Conservation (phyloP, 257 asterid species). For the Lithospermum erythrorhizon region DNA sequence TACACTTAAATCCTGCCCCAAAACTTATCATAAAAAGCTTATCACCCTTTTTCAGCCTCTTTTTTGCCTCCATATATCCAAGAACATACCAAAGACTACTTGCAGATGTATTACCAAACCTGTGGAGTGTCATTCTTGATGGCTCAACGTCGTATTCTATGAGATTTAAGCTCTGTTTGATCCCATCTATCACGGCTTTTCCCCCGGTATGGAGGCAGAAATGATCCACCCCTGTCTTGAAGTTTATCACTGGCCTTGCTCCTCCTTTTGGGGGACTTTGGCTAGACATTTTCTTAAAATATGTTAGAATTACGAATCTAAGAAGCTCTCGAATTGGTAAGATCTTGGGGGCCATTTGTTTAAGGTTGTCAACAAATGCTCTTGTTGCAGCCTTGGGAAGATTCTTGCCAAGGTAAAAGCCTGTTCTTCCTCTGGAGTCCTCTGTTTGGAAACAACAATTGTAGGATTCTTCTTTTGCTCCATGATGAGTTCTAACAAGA, state of each 20-base stretch:
- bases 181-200: slow-evolving; percentile 80
- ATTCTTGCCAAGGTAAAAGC: slow-evolving; percentile 61
- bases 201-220: slow-evolving; percentile 93
- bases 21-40: slow-evolving; percentile 70
- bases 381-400: slow-evolving; percentile 74
- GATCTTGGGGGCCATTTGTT: slow-evolving; percentile 54
- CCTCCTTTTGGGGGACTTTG: slow-evolving; percentile 22
- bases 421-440: slow-evolving; percentile 47
- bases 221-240: slow-evolving; percentile 69
- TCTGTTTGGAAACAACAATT: slow-evolving; percentile 57
- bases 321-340: slow-evolving; percentile 54
- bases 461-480: slow-evolving; percentile 57
- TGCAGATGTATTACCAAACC: slow-evolving; percentile 94
- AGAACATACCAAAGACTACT: slow-evolving; percentile 84
- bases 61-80: slow-evolving; percentile 83
- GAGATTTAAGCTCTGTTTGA: slow-evolving; percentile 36
- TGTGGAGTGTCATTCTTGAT: slow-evolving; percentile 83
- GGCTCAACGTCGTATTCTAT: slow-evolving; percentile 77
- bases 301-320: slow-evolving; percentile 22
- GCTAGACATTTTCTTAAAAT: slow-evolving; percentile 11
- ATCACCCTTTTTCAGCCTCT: slow-evolving; percentile 64
- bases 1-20: slow-evolving; percentile 96
- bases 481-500: slow-evolving; percentile 74
- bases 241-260: slow-evolving; percentile 36
- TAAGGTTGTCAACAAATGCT: slow-evolving; percentile 64